Evolutionary conservation across 176 grass and related monocot genomes (phyloP), one percentile per base, ranked within the genome.

Genomic region (Thinopyrum elongatum): DNA sequence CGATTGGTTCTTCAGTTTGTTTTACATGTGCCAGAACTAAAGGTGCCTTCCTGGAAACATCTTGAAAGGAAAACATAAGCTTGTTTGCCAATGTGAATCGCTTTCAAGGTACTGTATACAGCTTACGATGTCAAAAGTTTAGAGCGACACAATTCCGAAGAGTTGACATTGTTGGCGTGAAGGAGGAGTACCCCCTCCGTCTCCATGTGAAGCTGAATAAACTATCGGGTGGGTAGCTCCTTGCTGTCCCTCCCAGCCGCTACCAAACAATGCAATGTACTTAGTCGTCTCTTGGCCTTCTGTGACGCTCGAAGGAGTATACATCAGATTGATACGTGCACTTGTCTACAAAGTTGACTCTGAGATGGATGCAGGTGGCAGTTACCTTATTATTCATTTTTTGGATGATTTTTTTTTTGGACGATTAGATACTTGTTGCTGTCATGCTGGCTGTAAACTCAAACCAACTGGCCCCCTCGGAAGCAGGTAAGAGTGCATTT

Each of bases 301-400:
- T 25, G 60, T 62, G 15, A 31, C 57, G 61, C 23, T 41, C 70
- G 61, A 31, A 84, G 47, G 46, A 84, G 89, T 29, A 44, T 44
- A 38, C 12, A 42, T 42, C 34, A 4, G 4, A 13, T 11, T 11
- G 28, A 26, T 27, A 34, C 22, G 63, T 19, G 53, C 25, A 25
- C 35, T 79, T 79, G 31, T 30, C 35, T 44, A 22, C 35, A 38
- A 12, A 68, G 85, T 84, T 90, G 89, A 90, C 85, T 21, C 9
- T 67, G 21, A 46, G 59, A 80, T 39, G 60, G n/a, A 66, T 68
- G 66, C 39, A 58, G 70, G 13, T 58, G 7, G 42, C 33, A 10
- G 65, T 41, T 42, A 16, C 17, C 19, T 47, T 64, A 58, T 5
- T 65, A 31, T 44, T 29, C 31, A 27, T 19, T 38, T 38, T 14